Conservation (phyloP, 192 early-diverging fungal species). For the Linnemannia schmuckeri region DNA sequence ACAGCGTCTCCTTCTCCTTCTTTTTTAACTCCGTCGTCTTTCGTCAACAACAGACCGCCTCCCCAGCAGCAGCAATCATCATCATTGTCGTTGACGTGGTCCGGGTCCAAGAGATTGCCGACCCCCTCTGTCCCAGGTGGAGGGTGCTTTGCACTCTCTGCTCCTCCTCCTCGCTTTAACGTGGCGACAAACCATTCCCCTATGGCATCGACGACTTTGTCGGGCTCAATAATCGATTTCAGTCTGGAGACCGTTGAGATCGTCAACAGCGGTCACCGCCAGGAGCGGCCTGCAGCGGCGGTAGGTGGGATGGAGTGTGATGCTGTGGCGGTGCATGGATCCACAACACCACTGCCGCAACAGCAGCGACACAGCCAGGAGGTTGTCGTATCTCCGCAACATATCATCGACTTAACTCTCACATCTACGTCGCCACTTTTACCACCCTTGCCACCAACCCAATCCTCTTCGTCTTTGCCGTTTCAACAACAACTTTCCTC, state of each 20-base stretch:
- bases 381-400: no score
- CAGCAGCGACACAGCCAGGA: no score
- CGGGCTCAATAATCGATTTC: neutral
- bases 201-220: no score
- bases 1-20: neutral
- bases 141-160: neutral
- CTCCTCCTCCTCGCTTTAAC: neutral
- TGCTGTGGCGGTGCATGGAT: no score
- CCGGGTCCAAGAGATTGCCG: neutral
- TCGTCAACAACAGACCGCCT: neutral
- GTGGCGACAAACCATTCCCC: neutral
- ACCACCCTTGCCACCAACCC: neutral
- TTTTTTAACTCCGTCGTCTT: neutral
- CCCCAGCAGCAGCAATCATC: neutral
- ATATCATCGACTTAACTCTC: no score
- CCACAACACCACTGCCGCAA: no score
- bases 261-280: neutral
- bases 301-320: no score
- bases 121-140: neutral
- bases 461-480: neutral
- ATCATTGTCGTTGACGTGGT: neutral
- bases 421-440: no score
- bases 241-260: neutral
- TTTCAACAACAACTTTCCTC: neutral
- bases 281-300: neutral